Conservation (phyloP, 164 flowering plant species). For the Paratinospora sagittata region DNA sequence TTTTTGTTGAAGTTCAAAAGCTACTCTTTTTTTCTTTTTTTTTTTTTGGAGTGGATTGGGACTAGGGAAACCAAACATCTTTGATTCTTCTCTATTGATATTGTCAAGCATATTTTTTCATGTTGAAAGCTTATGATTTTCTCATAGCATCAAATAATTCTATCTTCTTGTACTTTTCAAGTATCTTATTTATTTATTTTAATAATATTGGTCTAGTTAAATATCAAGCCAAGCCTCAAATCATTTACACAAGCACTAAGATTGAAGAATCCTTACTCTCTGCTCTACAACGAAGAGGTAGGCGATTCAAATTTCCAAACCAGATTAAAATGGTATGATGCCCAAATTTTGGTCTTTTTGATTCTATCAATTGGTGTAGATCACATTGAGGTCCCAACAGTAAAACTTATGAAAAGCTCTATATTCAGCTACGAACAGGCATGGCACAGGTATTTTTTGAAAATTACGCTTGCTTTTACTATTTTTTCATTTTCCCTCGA, state of each 20-base stretch:
- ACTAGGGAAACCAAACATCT: not conserved
- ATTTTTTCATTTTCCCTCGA: not conserved
- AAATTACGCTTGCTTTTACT: not conserved
- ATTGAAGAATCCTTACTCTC: constrained; percentile 73
- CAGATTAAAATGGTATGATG: not conserved
- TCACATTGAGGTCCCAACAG: constrained; percentile 47
- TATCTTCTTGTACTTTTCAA: not conserved
- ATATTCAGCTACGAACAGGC: constrained; percentile 98
- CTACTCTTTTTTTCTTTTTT: too few relatives aligned
- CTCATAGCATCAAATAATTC: constrained; percentile 1
- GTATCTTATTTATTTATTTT: not conserved
- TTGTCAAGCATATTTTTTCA: not conserved
- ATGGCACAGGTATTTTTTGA: constrained; percentile 76
- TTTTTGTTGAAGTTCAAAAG: not conserved
- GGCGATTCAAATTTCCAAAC: constrained; percentile 7
- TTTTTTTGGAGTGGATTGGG: not conserved
- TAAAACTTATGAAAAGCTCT: constrained; percentile 90
- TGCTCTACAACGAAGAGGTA: constrained; percentile 81
- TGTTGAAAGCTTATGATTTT: not conserved
- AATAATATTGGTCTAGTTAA: constrained; percentile 47
- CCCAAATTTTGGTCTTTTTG: constrained; percentile 7
- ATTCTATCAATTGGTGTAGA: constrained; percentile 43
- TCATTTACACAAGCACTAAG: constrained; percentile 90
- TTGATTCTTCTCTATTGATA: not conserved
- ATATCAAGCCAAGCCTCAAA: constrained; percentile 77